phyloP scores from a whole-genome alignment of 208 protist species.

The Acanthamoeba healyi region DNA sequence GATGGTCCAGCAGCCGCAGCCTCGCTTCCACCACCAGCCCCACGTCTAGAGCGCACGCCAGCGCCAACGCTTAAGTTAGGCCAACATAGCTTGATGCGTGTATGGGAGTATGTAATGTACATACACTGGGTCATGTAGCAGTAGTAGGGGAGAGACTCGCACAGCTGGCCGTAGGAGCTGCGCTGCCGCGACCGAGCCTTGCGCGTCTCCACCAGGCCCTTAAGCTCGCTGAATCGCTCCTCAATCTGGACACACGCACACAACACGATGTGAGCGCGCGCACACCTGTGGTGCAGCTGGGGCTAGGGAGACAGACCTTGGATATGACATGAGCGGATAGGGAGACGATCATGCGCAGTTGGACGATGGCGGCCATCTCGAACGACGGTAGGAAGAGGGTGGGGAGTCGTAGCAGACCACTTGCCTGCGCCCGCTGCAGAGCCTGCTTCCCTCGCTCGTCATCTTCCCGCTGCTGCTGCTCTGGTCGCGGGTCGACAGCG shows the following conservation, averaged over 20 bases:
- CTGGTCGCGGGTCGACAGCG: too few relatives aligned
- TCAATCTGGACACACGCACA: not conserved
- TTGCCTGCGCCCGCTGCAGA: not conserved
- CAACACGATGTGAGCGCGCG: not conserved
- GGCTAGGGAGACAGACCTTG: conserved; percentile 23
- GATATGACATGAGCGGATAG: not conserved
- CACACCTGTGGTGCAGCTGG: not conserved
- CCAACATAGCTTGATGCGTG: not conserved
- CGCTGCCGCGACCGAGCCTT: conserved; percentile 61
- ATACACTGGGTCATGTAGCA: not conserved
- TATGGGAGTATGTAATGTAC: not conserved
- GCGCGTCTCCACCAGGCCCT: conserved; percentile 32
- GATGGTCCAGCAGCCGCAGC: not conserved
- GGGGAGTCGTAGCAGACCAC: not conserved
- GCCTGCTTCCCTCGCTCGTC: not conserved
- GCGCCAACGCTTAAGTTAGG: not conserved
- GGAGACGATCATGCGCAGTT: conserved; percentile 46
- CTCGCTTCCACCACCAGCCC: not conserved
- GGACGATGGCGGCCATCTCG: not conserved
- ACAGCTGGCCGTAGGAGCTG: conserved; percentile 19
- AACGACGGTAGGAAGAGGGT: conserved; percentile 12
- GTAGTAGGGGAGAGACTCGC: not conserved
- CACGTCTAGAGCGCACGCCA: not conserved
- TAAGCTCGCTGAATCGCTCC: conserved; percentile 42
- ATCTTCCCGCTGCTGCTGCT: too few relatives aligned